These are phyloP conservation scores for Dionaea muscipula DNA, from an alignment of 179 eudicot species.

Conservation along the genomic window DNA sequence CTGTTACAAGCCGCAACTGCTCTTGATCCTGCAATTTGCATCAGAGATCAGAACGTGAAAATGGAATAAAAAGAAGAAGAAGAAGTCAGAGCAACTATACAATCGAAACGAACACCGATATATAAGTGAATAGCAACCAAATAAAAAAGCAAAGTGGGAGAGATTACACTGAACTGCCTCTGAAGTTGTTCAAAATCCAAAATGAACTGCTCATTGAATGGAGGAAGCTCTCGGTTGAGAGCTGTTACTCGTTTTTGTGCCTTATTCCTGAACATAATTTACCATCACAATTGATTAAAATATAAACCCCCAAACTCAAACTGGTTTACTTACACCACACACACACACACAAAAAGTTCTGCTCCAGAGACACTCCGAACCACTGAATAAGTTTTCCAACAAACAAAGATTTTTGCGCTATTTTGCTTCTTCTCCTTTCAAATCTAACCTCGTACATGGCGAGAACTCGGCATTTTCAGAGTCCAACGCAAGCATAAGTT, in stretches of 20 bases:
- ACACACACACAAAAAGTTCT: no score
- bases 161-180: slow-evolving; percentile 71
- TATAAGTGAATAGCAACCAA: background rate
- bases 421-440: no score
- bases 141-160: background rate
- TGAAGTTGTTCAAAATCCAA: slow-evolving; percentile 68
- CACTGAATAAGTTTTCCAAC: no score
- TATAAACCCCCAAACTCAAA: background rate
- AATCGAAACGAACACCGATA: no score
- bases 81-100: background rate
- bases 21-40: slow-evolving; percentile 64
- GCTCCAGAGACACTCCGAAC: no score
- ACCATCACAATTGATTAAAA: background rate
- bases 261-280: slow-evolving; percentile 54
- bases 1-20: slow-evolving; percentile 61
- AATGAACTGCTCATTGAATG: slow-evolving; percentile 78
- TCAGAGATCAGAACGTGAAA: slow-evolving; percentile 6
- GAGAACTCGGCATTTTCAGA: no score
- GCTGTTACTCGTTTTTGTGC: slow-evolving; percentile 83
- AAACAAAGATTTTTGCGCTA: no score
- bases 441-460: no score
- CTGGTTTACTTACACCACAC: no score
- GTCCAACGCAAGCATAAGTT: no score
- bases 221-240: slow-evolving; percentile 73
- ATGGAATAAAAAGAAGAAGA: background rate